Percentiles rank a stretch among this genome's conserved stretches.
Conservation (phyloP, 495 filamentous ascomycete genomes). For the Hypoxylon fuscum region DNA sequence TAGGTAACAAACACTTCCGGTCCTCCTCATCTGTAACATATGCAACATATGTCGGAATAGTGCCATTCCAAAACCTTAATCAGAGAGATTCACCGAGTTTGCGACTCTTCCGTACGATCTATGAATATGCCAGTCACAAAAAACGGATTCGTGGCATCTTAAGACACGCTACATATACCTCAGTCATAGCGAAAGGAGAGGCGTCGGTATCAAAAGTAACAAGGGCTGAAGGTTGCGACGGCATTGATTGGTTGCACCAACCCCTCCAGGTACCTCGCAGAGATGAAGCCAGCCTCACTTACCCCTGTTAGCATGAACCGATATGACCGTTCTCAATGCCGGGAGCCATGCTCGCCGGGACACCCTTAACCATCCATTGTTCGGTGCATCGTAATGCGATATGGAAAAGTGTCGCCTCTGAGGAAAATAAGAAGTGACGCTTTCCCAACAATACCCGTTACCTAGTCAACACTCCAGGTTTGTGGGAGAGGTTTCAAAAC, state of each 20-base stretch:
- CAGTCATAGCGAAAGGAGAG: slow-evolving; percentile 15
- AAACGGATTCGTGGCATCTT: slow-evolving; percentile 24
- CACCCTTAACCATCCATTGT: too few species aligned
- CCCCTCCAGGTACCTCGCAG: slow-evolving; percentile 31
- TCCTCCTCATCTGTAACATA: slow-evolving; percentile 4
- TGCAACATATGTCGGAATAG: neutral
- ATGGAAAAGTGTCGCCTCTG: too few species aligned
- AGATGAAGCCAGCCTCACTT: slow-evolving; percentile 36
- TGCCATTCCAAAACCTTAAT: slow-evolving; percentile 1
- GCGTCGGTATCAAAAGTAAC: slow-evolving; percentile 40
- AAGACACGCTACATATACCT: slow-evolving; percentile 7
- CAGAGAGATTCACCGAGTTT: neutral
- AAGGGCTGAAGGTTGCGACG: slow-evolving; percentile 16
- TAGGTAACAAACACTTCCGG: slow-evolving; percentile 2
- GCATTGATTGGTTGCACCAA: slow-evolving; percentile 34
- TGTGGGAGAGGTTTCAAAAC: too few species aligned
- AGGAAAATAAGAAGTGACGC: neutral
- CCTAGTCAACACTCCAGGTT: neutral
- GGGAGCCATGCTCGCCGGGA: too few species aligned
- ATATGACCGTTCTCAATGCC: slow-evolving; percentile 28
- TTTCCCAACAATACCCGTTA: too few species aligned
- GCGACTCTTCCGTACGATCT: neutral
- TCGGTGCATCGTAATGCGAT: too few species aligned
- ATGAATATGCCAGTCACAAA: neutral
- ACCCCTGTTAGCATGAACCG: slow-evolving; percentile 36